Evolutionary conservation across 306 rosid genomes (phyloP).

Genomic region (Dicorynia guianensis): DNA sequence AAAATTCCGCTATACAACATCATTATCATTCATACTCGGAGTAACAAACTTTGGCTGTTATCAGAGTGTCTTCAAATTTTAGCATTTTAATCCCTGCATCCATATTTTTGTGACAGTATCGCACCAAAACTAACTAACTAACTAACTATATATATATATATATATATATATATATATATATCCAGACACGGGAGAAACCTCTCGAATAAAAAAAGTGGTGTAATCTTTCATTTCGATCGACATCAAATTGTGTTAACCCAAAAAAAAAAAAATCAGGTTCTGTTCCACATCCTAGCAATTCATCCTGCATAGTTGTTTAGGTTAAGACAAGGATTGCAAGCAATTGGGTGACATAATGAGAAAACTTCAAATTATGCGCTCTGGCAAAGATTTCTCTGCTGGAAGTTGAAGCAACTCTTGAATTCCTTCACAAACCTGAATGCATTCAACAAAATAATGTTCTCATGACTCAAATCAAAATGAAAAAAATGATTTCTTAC

Average conservation of each 20-base stretch:
- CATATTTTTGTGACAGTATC: too few species aligned
- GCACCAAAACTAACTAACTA: too few species aligned
- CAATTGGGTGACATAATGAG: background rate
- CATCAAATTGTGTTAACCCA: too few species aligned
- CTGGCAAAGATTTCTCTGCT: constrained; percentile 67
- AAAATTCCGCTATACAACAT: too few species aligned
- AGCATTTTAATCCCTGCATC: too few species aligned
- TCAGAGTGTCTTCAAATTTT: too few species aligned
- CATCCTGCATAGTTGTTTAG: background rate
- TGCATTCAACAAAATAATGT: constrained; percentile 21
- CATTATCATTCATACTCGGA: too few species aligned
- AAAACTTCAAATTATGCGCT: constrained; percentile 53
- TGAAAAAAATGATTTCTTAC: background rate
- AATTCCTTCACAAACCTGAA: constrained; percentile 90
- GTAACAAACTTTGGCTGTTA: too few species aligned
- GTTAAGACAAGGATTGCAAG: background rate
- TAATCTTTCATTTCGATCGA: constrained; percentile 9
- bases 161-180: too few species aligned
- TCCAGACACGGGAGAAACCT: too few species aligned
- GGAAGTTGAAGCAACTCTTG: constrained; percentile 81
- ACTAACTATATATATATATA: too few species aligned
- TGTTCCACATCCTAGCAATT: constrained; percentile 26
- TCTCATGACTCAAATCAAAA: background rate
- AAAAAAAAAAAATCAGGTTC: background rate
- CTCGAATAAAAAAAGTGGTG: background rate